Conservation (phyloP, 1,284 basidiomycete species). For the Sphagnurus paluster region DNA sequence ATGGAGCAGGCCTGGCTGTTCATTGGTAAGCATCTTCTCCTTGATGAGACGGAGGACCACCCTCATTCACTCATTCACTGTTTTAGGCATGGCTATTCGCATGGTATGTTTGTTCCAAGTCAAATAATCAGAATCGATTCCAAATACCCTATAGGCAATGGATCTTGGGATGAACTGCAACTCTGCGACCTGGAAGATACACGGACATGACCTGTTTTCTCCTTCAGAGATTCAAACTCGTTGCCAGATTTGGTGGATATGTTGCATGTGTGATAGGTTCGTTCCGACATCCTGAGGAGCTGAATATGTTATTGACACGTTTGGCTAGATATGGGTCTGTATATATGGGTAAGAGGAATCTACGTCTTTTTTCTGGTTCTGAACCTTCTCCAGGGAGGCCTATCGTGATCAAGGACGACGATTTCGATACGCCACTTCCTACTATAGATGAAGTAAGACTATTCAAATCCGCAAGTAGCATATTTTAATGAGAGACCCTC, state of each 20-base stretch:
- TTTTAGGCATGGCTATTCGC: conserved; percentile 69
- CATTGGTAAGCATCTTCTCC: conserved; percentile 48
- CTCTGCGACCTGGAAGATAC: conserved; percentile 73
- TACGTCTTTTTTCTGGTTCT: neutral
- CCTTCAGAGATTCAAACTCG: conserved; percentile 75
- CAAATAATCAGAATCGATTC: conserved; percentile 12
- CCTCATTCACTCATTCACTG: conserved; percentile 2
- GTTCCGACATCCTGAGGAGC: conserved; percentile 12
- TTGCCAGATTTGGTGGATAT: conserved; percentile 84
- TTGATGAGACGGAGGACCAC: neutral
- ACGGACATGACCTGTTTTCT: conserved; percentile 65
- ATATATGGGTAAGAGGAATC: conserved; percentile 57
- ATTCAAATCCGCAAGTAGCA: too few species aligned
- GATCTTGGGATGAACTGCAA: conserved; percentile 84
- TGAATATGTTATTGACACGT: conserved; percentile 4
- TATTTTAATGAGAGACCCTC: neutral
- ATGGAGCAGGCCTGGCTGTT: conserved; percentile 86
- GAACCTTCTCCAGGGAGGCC: conserved; percentile 53
- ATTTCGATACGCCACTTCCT: conserved; percentile 73
- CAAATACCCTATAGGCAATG: conserved; percentile 56
- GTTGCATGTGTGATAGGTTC: conserved; percentile 73
- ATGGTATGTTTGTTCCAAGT: conserved; percentile 51
- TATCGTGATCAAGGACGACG: conserved; percentile 67
- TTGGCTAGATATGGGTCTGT: conserved; percentile 60
- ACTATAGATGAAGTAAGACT: conserved; percentile 54